These are phyloP conservation scores for Castanea crenata DNA, from an alignment of 306 rosid species.

Conservation along the genomic window DNA sequence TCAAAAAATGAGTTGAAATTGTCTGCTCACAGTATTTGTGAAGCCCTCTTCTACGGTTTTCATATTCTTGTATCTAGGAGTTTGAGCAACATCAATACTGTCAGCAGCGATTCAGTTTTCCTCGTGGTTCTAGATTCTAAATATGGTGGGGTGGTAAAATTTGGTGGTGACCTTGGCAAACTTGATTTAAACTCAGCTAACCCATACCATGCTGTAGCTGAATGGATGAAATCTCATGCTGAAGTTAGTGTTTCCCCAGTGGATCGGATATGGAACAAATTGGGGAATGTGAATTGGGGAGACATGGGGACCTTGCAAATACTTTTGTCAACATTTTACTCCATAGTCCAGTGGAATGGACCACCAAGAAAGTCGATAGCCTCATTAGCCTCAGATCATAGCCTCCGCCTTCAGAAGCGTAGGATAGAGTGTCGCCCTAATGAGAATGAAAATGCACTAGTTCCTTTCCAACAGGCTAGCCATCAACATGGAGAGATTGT, in stretches of 20 bases:
- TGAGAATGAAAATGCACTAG: slow-evolving; percentile 58
- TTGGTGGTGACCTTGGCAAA: slow-evolving; percentile 79
- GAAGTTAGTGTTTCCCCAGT: slow-evolving; percentile 66
- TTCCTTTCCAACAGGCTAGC: slow-evolving; percentile 49
- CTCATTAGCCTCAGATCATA: slow-evolving; percentile 73
- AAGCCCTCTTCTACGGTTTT: slow-evolving; percentile 88
- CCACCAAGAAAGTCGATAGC: slow-evolving; percentile 83
- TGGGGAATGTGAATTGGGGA: slow-evolving; percentile 91
- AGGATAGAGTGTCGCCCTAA: slow-evolving; percentile 61
- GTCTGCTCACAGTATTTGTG: slow-evolving; percentile 59
- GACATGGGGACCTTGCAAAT: slow-evolving; percentile 82
- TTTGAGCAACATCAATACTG: slow-evolving; percentile 59
- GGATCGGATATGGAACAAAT: slow-evolving; percentile 78
- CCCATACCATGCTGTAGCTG: slow-evolving; percentile 65
- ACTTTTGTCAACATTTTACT: slow-evolving; percentile 77
- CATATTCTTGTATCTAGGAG: slow-evolving; percentile 78
- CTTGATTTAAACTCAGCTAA: slow-evolving; percentile 66
- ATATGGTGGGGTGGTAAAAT: slow-evolving; percentile 69
- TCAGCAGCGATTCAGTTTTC: slow-evolving; percentile 61
- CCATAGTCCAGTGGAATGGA: slow-evolving; percentile 84
- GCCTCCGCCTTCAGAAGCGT: slow-evolving; percentile 89
- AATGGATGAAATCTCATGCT: slow-evolving; percentile 71
- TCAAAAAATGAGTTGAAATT: slow-evolving; percentile 49
- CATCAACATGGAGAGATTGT: slow-evolving; percentile 67
- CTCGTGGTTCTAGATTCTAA: slow-evolving; percentile 73